Conservation (phyloP, 2,329 filamentous ascomycete genomes). For the Cercospora zeae-maydis region DNA sequence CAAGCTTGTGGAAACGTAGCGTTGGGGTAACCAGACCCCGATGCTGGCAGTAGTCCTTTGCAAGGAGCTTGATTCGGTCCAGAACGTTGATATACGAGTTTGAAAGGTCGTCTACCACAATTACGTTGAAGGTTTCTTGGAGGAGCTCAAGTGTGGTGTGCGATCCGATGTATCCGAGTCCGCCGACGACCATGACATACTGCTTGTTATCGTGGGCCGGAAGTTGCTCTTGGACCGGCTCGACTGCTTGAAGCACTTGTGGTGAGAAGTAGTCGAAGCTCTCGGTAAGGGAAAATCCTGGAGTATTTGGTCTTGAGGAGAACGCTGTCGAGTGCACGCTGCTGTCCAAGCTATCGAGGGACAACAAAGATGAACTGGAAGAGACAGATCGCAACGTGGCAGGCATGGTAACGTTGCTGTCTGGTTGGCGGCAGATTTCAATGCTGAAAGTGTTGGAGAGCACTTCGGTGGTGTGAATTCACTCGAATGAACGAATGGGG, state of each 20-base stretch:
- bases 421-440: background rate
- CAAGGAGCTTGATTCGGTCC: slow-evolving; percentile 37
- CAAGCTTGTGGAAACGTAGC: slow-evolving; percentile 47
- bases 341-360: background rate
- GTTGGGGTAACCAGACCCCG: slow-evolving; percentile 42
- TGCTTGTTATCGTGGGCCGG: slow-evolving; percentile 9
- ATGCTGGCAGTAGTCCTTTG: slow-evolving; percentile 39
- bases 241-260: background rate
- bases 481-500: background rate
- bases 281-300: background rate
- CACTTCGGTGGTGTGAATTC: background rate
- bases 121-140: slow-evolving; percentile 53
- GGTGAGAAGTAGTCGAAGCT: slow-evolving; percentile 10
- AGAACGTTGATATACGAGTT: slow-evolving; percentile 44
- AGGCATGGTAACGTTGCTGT: background rate
- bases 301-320: slow-evolving; percentile 5
- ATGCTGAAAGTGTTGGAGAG: background rate
- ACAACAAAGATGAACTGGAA: slow-evolving; percentile 4
- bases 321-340: background rate
- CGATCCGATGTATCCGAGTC: slow-evolving; percentile 43
- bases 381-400: background rate
- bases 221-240: slow-evolving; percentile 4
- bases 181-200: slow-evolving; percentile 51
- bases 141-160: slow-evolving; percentile 55
- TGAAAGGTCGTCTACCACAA: slow-evolving; percentile 46